phyloP scores from a whole-genome alignment of 352 stramenopile species.

The Phytophthora vignae region DNA sequence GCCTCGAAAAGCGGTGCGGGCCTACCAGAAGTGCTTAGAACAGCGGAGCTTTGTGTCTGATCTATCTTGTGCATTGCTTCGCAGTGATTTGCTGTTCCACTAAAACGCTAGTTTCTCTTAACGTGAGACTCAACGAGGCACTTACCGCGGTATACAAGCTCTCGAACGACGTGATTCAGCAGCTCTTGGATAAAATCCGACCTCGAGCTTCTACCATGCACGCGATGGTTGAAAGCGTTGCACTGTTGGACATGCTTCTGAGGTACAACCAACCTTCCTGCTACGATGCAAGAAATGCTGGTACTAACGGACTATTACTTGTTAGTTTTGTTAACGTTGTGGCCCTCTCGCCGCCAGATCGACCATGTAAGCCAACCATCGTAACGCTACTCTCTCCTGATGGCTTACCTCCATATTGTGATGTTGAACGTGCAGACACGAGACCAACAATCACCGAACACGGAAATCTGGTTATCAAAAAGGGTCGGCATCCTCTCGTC shows the following conservation, averaged over 20 bases:
- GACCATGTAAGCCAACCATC: constrained; percentile 60
- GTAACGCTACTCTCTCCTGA: not conserved
- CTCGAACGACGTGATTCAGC: constrained; percentile 88
- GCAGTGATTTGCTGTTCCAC: constrained; percentile 89
- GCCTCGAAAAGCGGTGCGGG: constrained; percentile 63
- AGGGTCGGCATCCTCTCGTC: constrained; percentile 82
- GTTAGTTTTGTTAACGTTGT: constrained; percentile 90
- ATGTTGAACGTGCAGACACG: constrained; percentile 50
- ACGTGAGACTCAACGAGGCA: constrained; percentile 82
- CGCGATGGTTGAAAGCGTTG: constrained; percentile 88
- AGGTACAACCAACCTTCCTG: constrained; percentile 46
- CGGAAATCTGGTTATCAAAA: constrained; percentile 84
- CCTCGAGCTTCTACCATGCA: constrained; percentile 81
- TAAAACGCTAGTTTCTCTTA: constrained; percentile 86
- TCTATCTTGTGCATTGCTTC: constrained; percentile 15
- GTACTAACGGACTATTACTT: not conserved
- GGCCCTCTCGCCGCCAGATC: constrained; percentile 71
- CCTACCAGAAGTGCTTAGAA: not conserved
- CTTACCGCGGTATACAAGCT: constrained; percentile 89
- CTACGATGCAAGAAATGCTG: not conserved
- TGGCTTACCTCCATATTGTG: constrained; percentile 6
- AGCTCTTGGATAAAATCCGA: constrained; percentile 82
- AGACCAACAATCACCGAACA: constrained; percentile 70
- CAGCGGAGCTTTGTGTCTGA: constrained; percentile 9
- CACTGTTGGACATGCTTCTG: constrained; percentile 93